Base-by-base conservation (phyloP, 2,329 filamentous ascomycete genomes). In the Penicillium sp. region DNA sequence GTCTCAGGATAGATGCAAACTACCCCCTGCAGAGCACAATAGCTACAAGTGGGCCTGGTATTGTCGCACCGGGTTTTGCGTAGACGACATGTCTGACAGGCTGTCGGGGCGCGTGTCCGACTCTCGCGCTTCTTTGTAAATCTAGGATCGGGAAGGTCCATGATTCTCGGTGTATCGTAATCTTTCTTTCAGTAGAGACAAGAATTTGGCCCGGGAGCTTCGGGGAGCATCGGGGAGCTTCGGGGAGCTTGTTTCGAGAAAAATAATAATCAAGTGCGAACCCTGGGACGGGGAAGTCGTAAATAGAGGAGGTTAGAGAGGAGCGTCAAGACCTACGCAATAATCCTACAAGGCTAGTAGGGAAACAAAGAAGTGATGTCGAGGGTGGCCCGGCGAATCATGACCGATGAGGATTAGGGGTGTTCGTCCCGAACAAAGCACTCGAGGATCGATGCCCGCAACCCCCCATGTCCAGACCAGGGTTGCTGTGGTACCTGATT, bases 61-160 rank as follows among this genome's bases (percentile, higher is more conserved):
- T 66, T 66, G 57, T 66, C 60, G 49, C 63, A 66, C 56, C 63
- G 62, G 46, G 63, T 65, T 49, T 66, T 66, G 49, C 63, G 63
- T 37, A 63, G 40, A 42, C 63, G 62, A 49, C 63, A 66, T 23
- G 60, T 65, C 48, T 66, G 62, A 58, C 63, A 66, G 37, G 63
- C 63, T 25, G 63, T 66, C 25, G 62, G 62, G n/a, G 63, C 63
- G 47, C 63, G 62, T 43, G 62, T 66, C 22, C 62, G 63, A 52
- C 58, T 60, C 25, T 66, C 63, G 20, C 63, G 62, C 56, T 59
- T 66, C 51, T 53, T 63, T 47, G 44, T 6, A 29, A 58, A 40
- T 49, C 49, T 60, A 18, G 53, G 42, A 18, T 60, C 52, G 45
- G 44, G 35, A 37, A 56, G 55, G 6, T 62, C 60, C 63, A 66